phyloP scores from a whole-genome alignment of 1,284 basidiomycete species.

The Cutaneotrichosporon arboriforme region DNA sequence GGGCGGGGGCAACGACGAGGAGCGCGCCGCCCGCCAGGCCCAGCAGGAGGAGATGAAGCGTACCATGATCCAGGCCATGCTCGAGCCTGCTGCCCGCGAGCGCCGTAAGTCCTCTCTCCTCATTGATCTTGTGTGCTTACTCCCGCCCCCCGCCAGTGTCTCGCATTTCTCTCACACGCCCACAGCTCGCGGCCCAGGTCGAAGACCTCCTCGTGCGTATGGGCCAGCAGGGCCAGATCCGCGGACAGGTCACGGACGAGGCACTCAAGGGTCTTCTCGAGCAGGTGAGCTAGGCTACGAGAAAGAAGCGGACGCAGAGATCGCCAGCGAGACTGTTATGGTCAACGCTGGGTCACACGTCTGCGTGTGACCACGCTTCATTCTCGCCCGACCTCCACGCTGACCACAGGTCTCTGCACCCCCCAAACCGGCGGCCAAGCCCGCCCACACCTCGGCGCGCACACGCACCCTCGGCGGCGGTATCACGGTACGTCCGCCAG shows the following conservation, averaged over 20 bases:
- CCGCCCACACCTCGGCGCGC: conserved; percentile 26
- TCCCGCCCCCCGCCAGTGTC: conserved; percentile 61
- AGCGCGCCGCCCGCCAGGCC: conserved; percentile 42
- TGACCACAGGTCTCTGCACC: conserved; percentile 36
- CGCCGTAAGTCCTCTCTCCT: conserved; percentile 62
- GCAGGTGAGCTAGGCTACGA: conserved; percentile 57
- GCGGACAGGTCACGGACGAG: conserved; percentile 75
- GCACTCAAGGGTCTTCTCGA: conserved; percentile 88
- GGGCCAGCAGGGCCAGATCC: conserved; percentile 87
- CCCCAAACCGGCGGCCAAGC: conserved; percentile 24
- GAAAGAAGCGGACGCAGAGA: too few relatives aligned
- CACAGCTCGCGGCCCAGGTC: conserved; percentile 78
- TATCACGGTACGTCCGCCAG: conserved; percentile 40
- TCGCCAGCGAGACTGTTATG: too few relatives aligned
- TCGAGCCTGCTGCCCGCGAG: conserved; percentile 82
- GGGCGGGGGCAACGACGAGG: conserved; percentile 27
- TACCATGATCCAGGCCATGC: conserved; percentile 73
- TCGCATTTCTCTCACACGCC: conserved; percentile 86
- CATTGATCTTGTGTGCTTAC: too few relatives aligned
- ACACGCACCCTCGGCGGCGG: conserved; percentile 42
- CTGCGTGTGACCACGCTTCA: too few relatives aligned
- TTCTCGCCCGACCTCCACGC: not conserved
- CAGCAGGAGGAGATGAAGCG: conserved; percentile 60
- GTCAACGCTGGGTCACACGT: not conserved
- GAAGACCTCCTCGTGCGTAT: conserved; percentile 79